A percentile compares a stretch with the other conserved stretches of the same genome.
These are phyloP conservation scores for Geotrichum candidum DNA, from an alignment of 1,139 yeast genomes.

Conservation along the genomic window DNA sequence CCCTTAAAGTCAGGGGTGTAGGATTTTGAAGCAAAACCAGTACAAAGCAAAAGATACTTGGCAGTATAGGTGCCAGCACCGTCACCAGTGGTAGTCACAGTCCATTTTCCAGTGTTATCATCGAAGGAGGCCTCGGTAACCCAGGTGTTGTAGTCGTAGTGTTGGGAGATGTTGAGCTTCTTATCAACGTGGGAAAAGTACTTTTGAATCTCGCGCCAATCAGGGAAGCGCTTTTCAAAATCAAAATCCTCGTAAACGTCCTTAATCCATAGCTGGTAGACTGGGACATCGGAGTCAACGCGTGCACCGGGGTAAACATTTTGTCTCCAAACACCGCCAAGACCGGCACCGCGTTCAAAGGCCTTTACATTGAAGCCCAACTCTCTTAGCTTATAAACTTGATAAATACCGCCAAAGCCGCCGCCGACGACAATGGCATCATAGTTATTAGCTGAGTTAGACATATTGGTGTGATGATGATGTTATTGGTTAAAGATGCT, in stretches of 20 bases:
- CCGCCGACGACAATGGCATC: constrained; percentile 44
- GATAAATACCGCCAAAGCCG: constrained; percentile 45
- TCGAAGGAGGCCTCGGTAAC: constrained; percentile 35
- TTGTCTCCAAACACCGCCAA: constrained; percentile 53
- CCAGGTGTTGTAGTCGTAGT: constrained; percentile 34
- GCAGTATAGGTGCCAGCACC: constrained; percentile 35
- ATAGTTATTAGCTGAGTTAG: constrained; percentile 9
- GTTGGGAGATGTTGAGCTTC: constrained; percentile 34
- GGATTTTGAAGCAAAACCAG: constrained; percentile 26
- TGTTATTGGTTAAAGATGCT: neutral
- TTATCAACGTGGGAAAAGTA: constrained; percentile 41
- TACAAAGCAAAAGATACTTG: constrained; percentile 36
- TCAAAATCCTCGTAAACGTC: constrained; percentile 44
- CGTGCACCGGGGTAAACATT: constrained; percentile 47
- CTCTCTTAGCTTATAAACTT: constrained; percentile 34
- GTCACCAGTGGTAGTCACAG: constrained; percentile 36
- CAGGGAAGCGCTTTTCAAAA: constrained; percentile 40
- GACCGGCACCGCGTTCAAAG: constrained; percentile 42
- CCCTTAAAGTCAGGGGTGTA: constrained; percentile 25
- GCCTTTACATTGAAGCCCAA: constrained; percentile 35
- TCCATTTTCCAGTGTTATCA: constrained; percentile 40
- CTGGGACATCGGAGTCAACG: constrained; percentile 49
- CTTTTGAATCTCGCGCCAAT: constrained; percentile 45
- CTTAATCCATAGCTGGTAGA: constrained; percentile 44
- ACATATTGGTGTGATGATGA: neutral